These are phyloP conservation scores for Cladophialophora exuberans DNA, from an alignment of 2,329 filamentous ascomycete species.

Conservation along the genomic window DNA sequence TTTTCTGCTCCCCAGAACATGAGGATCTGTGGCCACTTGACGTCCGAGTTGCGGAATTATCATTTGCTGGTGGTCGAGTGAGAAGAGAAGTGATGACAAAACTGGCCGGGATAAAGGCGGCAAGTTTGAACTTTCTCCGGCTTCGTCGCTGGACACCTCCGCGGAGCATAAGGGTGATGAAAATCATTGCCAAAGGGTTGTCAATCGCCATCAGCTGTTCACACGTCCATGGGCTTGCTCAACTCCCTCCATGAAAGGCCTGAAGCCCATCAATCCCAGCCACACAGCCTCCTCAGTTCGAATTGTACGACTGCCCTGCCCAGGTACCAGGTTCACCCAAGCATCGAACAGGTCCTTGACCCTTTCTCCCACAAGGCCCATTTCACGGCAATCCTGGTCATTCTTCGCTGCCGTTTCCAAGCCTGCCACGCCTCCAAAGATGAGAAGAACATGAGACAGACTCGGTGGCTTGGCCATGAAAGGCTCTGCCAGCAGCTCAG, in stretches of 20 bases:
- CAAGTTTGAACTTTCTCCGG: neutral
- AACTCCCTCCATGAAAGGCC: slow-evolving; percentile 35
- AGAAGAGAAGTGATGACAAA: too few species aligned
- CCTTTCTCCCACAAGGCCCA: slow-evolving; percentile 66
- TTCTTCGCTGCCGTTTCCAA: slow-evolving; percentile 73
- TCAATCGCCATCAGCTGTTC: neutral
- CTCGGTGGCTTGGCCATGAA: slow-evolving; percentile 43
- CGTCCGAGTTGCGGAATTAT: too few species aligned
- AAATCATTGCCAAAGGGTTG: neutral
- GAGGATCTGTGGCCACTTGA: too few species aligned
- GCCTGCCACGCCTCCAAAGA: slow-evolving; percentile 80
- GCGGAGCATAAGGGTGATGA: neutral
- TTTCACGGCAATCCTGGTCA: slow-evolving; percentile 60
- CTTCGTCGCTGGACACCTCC: neutral
- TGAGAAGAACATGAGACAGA: slow-evolving; percentile 70
- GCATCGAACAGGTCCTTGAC: slow-evolving; percentile 76
- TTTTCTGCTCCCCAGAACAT: neutral
- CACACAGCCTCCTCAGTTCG: slow-evolving; percentile 82
- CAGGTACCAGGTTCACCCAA: slow-evolving; percentile 80
- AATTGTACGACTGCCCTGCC: slow-evolving; percentile 80
- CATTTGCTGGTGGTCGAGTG: too few species aligned
- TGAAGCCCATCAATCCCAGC: slow-evolving; percentile 72
- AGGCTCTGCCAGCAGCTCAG: slow-evolving; percentile 45
- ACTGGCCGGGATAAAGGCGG: too few species aligned
- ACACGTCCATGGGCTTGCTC: neutral